Conservation (phyloP, 495 filamentous ascomycete genomes). For the Penicillium crystallinum region DNA sequence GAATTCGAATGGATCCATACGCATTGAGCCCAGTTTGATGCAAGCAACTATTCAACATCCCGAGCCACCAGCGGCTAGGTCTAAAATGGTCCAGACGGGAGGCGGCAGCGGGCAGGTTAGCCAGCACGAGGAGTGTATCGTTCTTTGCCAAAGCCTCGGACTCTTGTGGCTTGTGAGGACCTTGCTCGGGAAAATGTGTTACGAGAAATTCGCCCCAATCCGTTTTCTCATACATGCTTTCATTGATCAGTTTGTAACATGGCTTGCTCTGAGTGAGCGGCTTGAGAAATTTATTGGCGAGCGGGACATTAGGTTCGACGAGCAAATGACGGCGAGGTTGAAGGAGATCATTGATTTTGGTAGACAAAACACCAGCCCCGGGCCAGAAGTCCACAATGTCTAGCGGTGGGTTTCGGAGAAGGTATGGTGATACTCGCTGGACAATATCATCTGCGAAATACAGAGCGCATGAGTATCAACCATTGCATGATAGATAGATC, state of each 20-base stretch:
- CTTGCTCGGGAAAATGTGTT: slow-evolving; percentile 37
- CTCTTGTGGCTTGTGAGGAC: slow-evolving; percentile 12
- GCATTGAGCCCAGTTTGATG: slow-evolving; percentile 22
- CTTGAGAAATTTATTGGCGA: slow-evolving; percentile 54
- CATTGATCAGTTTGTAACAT: slow-evolving; percentile 46
- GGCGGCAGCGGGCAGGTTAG: slow-evolving; percentile 41
- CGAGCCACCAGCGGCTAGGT: slow-evolving; percentile 30
- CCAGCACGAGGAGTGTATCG: slow-evolving; percentile 61
- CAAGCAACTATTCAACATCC: slow-evolving; percentile 28
- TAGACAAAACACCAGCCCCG: slow-evolving; percentile 67
- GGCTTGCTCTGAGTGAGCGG: slow-evolving; percentile 55
- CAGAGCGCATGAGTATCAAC: background rate
- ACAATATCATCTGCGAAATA: slow-evolving; percentile 42
- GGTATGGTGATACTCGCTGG: slow-evolving; percentile 51
- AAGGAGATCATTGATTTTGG: slow-evolving; percentile 65
- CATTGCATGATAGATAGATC: background rate
- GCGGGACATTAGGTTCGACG: slow-evolving; percentile 55
- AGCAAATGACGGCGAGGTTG: slow-evolving; percentile 76
- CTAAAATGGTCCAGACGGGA: slow-evolving; percentile 37
- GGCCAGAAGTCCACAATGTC: slow-evolving; percentile 86
- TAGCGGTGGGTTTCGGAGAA: slow-evolving; percentile 59
- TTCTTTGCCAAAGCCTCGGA: slow-evolving; percentile 43
- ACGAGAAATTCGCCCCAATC: slow-evolving; percentile 42
- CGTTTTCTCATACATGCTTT: slow-evolving; percentile 44
- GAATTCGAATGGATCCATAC: slow-evolving; percentile 61